phyloP scores from a whole-genome alignment of 345 rosid genomes.

The Isatis tinctoria region DNA sequence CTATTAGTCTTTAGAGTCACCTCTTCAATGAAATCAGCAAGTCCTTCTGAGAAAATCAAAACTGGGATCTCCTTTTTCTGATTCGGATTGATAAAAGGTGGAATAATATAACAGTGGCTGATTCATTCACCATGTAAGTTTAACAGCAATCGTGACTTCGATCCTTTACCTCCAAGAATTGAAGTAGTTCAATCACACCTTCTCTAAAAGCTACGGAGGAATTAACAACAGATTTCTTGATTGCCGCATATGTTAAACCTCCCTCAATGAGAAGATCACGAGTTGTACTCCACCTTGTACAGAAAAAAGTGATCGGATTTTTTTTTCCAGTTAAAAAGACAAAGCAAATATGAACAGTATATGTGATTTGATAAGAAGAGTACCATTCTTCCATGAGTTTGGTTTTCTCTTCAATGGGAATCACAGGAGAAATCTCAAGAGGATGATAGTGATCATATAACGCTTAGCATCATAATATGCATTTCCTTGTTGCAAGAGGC shows the following conservation, averaged over 20 bases:
- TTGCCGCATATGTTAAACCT: slow-evolving; percentile 75
- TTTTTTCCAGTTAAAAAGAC: background rate
- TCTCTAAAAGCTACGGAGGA: slow-evolving; percentile 74
- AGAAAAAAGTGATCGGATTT: background rate
- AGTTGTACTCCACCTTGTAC: slow-evolving; percentile 77
- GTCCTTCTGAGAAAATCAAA: slow-evolving; percentile 91
- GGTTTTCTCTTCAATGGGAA: slow-evolving; percentile 74
- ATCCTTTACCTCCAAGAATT: slow-evolving; percentile 66
- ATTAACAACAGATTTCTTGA: slow-evolving; percentile 57
- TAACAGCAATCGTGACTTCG: background rate
- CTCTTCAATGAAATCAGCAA: slow-evolving; percentile 96
- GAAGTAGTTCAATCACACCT: slow-evolving; percentile 72
- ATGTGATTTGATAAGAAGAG: background rate
- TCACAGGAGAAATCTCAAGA: slow-evolving; percentile 59
- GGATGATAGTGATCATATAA: slow-evolving; percentile 73
- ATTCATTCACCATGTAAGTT: background rate
- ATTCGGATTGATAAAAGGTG: slow-evolving; percentile 2
- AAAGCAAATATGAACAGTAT: background rate
- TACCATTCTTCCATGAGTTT: slow-evolving; percentile 97
- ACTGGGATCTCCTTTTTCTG: slow-evolving; percentile 76
- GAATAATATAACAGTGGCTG: background rate
- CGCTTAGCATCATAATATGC: slow-evolving; percentile 64
- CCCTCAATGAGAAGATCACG: slow-evolving; percentile 86
- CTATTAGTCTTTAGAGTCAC: slow-evolving; percentile 33
- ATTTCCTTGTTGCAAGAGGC: slow-evolving; percentile 77